phyloP scores from a whole-genome alignment of 1,139 yeast genomes.

The Kodamaea ohmeri region DNA sequence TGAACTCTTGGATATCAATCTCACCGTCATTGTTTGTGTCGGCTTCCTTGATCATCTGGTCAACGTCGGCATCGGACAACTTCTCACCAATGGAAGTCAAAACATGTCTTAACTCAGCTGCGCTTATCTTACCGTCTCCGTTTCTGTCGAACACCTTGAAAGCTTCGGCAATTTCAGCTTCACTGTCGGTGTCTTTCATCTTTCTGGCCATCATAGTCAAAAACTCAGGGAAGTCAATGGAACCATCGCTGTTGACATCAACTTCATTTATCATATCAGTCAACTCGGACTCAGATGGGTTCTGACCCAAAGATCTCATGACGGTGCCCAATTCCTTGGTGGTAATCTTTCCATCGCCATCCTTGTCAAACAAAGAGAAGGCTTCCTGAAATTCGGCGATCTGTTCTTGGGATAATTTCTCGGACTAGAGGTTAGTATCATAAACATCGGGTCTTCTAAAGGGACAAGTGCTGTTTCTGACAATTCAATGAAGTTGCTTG shows the following conservation, averaged over 20 bases:
- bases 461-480: too few species aligned
- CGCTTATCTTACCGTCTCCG: constrained; percentile 95
- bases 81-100: constrained; percentile 53
- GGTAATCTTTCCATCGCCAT: constrained; percentile 93
- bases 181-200: constrained; percentile 93
- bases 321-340: constrained; percentile 96
- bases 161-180: constrained; percentile 96
- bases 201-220: constrained; percentile 91
- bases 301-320: constrained; percentile 96
- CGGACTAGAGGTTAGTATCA: constrained; percentile 48
- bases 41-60: constrained; percentile 95
- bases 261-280: constrained; percentile 96
- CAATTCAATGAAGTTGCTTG: too few species aligned
- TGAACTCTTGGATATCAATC: constrained; percentile 93
- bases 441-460: too few species aligned
- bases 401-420: constrained; percentile 91
- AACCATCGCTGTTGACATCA: constrained; percentile 91
- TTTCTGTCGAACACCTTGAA: constrained; percentile 92
- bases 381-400: constrained; percentile 97
- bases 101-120: constrained; percentile 94
- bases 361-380: constrained; percentile 92
- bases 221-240: constrained; percentile 87
- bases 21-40: constrained; percentile 95
- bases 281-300: constrained; percentile 93
- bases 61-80: constrained; percentile 92